Evolutionary conservation across 257 asterid genomes (phyloP).

Genomic region (Vinca minor): DNA sequence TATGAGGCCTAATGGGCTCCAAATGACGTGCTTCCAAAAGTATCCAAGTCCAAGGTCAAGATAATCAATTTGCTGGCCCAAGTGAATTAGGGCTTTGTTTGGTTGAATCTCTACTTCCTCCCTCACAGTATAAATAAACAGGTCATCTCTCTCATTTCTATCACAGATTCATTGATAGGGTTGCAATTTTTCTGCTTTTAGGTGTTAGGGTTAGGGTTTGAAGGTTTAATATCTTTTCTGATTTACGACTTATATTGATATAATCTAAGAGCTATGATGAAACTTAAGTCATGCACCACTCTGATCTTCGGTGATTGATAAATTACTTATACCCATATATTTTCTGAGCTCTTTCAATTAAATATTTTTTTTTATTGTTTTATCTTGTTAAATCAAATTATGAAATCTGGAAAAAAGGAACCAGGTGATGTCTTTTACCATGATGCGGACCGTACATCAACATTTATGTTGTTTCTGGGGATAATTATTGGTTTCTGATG

Average conservation of each 20-base stretch:
- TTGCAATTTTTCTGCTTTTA: neutral
- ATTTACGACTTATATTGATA: no score
- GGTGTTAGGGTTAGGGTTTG: neutral
- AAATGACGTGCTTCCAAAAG: no score
- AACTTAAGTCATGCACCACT: constrained; percentile 37
- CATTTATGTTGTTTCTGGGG: constrained; percentile 27
- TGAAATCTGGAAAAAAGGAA: neutral
- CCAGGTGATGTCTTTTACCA: constrained; percentile 31
- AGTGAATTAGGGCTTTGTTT: no score
- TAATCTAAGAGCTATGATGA: constrained; percentile 33
- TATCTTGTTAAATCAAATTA: neutral
- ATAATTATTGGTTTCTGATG: constrained; percentile 28
- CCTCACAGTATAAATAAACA: neutral
- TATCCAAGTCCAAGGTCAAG: no score
- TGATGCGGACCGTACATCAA: constrained; percentile 39
- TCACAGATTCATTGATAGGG: no score
- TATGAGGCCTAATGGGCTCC: no score
- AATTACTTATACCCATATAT: constrained; percentile 28
- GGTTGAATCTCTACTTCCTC: neutral
- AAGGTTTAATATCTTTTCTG: no score
- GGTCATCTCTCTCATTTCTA: no score
- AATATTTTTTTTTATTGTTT: neutral
- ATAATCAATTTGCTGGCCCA: no score
- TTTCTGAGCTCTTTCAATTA: constrained; percentile 26
- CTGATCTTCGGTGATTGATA: constrained; percentile 27